Evolutionary conservation across 192 early-diverging fungal genomes (phyloP).

Genomic region (Phycomyces blakesleeanus): DNA sequence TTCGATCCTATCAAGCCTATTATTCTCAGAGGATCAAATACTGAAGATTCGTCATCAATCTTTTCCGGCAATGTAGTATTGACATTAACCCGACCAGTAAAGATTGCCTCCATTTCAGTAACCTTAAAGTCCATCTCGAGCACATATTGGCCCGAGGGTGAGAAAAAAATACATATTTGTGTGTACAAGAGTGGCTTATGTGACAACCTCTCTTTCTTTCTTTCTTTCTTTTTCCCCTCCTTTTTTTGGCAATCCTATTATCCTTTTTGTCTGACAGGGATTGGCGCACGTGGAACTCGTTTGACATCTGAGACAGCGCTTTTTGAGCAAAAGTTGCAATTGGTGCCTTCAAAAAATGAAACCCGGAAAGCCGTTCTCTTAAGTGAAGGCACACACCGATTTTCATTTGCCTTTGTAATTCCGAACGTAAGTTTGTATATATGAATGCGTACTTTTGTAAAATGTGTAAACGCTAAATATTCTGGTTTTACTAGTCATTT

Average conservation of each 20-base stretch:
- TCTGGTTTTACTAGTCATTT: constrained; percentile 10
- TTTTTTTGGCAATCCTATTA: not conserved
- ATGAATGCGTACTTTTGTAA: not conserved
- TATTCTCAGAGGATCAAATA: constrained; percentile 18
- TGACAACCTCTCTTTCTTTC: not conserved
- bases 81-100: constrained; percentile 10
- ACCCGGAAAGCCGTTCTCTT: constrained; percentile 4
- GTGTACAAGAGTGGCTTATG: not conserved
- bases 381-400: constrained; percentile 17
- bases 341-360: constrained; percentile 9
- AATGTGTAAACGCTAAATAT: constrained; percentile 1
- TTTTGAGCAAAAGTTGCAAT: constrained; percentile 16
- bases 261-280: constrained; percentile 9
- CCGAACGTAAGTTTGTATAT: constrained; percentile 15
- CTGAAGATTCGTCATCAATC: constrained; percentile 18
- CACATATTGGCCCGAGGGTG: constrained; percentile 30
- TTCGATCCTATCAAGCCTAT: constrained; percentile 30
- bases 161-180: not conserved
- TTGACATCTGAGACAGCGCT: constrained; percentile 23
- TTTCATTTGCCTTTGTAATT: constrained; percentile 25
- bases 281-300: constrained; percentile 27
- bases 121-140: constrained; percentile 8
- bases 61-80: constrained; percentile 26
- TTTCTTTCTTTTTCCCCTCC: not conserved
- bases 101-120: constrained; percentile 18